phyloP scores from a whole-genome alignment of 192 early-diverging fungal species.

The Thoreauomyces humboldtii region DNA sequence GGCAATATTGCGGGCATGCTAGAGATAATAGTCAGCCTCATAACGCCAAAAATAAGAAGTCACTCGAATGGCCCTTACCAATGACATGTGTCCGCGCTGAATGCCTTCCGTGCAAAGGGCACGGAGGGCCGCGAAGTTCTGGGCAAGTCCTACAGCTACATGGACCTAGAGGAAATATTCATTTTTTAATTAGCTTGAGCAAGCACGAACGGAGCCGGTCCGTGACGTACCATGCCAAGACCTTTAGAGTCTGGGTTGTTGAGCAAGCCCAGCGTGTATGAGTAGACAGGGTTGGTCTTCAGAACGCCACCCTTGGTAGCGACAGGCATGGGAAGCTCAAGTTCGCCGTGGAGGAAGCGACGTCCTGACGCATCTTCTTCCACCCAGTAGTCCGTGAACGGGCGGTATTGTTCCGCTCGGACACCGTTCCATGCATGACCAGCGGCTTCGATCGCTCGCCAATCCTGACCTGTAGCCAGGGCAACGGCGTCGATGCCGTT shows the following conservation, averaged over 20 bases:
- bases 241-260: constrained; percentile 60
- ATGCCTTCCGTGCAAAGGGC: constrained; percentile 74
- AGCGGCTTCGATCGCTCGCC: constrained; percentile 73
- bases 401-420: constrained; percentile 50
- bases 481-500: constrained; percentile 79
- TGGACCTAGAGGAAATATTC: constrained; percentile 41
- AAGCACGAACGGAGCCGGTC: not conserved
- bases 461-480: constrained; percentile 74
- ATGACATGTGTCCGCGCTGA: constrained; percentile 69
- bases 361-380: constrained; percentile 45
- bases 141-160: constrained; percentile 68
- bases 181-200: not conserved
- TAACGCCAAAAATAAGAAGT: not conserved
- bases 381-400: constrained; percentile 75
- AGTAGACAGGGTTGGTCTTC: constrained; percentile 69
- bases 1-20: constrained; percentile 39
- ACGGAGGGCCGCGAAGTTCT: constrained; percentile 77
- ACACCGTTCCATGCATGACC: constrained; percentile 60
- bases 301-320: constrained; percentile 75
- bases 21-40: not conserved
- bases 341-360: constrained; percentile 60
- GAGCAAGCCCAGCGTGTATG: constrained; percentile 65
- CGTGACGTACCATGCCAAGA: constrained; percentile 38
- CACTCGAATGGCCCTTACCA: too few relatives aligned
- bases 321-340: constrained; percentile 68